Evolutionary conservation across 2,329 filamentous ascomycete species (phyloP).

Genomic region (Coniochaeta sp.): DNA sequence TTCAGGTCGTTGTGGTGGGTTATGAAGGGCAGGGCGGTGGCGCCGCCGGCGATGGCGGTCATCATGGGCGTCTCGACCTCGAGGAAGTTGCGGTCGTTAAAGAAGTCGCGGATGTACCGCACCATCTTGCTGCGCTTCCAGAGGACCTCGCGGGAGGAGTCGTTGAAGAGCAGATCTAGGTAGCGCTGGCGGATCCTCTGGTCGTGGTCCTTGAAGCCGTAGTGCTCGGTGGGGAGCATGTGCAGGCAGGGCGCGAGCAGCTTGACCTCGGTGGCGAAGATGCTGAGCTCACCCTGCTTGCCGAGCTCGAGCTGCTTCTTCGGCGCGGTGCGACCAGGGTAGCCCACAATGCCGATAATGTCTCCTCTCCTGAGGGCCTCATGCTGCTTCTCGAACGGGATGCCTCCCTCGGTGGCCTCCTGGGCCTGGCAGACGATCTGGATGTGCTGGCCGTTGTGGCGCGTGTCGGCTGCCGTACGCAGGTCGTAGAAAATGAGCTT

Average conservation of each 20-base stretch:
- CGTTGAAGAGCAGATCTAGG: conserved; percentile 96
- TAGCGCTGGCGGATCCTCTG: conserved; percentile 89
- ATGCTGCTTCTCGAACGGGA: conserved; percentile 79
- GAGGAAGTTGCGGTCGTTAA: conserved; percentile 80
- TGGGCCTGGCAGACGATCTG: conserved; percentile 92
- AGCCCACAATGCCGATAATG: conserved; percentile 82
- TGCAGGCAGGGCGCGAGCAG: conserved; percentile 89
- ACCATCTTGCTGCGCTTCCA: conserved; percentile 82
- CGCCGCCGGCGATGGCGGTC: conserved; percentile 90
- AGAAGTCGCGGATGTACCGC: conserved; percentile 79
- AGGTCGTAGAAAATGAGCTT: conserved; percentile 93
- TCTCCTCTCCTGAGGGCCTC: conserved; percentile 85
- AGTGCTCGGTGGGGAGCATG: conserved; percentile 82
- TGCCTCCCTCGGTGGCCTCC: conserved; percentile 58
- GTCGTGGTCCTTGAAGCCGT: conserved; percentile 93
- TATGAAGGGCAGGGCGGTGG: conserved; percentile 88
- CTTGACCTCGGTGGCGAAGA: conserved; percentile 81
- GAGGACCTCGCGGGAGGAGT: conserved; percentile 75
- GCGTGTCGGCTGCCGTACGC: conserved; percentile 45
- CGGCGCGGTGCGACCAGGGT: conserved; percentile 77
- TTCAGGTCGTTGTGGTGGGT: conserved; percentile 95
- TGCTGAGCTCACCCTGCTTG: conserved; percentile 83
- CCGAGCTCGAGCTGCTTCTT: conserved; percentile 69
- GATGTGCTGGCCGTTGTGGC: conserved; percentile 64
- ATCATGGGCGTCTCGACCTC: conserved; percentile 98